phyloP scores from a whole-genome alignment of 371 early-diverging fungal genomes.

The Lichtheimia hyalospora region DNA sequence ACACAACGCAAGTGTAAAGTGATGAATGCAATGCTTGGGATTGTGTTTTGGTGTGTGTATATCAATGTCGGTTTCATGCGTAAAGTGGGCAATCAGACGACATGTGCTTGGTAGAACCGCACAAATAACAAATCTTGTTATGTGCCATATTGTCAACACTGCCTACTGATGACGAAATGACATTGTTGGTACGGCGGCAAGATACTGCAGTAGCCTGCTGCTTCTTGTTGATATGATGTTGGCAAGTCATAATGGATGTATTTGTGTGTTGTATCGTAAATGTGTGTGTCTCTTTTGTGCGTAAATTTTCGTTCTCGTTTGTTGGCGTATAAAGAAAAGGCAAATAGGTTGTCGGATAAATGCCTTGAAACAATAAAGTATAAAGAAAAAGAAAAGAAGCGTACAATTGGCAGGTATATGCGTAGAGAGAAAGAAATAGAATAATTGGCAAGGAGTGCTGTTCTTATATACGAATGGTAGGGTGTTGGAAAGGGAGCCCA shows the following conservation, averaged over 20 bases:
- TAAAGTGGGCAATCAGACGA: constrained; percentile 51
- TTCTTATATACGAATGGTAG: constrained; percentile 9
- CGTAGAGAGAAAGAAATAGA: not conserved
- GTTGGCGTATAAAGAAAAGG: not conserved
- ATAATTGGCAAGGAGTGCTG: not conserved
- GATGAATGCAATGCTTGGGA: not conserved
- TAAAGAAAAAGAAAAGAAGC: not conserved
- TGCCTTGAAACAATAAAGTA: not conserved
- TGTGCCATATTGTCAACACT: not conserved
- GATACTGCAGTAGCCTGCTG: not conserved
- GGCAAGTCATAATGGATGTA: not conserved
- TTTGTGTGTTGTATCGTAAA: not conserved
- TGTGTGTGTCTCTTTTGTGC: constrained; percentile 1
- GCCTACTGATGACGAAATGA: not conserved
- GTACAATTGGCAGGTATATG: not conserved
- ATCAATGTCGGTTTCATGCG: constrained; percentile 23
- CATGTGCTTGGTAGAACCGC: constrained; percentile 45
- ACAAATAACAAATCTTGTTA: constrained; percentile 40
- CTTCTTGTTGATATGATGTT: not conserved
- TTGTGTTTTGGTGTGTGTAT: constrained; percentile 2
- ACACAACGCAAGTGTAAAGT: constrained; percentile 1
- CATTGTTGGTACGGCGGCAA: too few relatives aligned
- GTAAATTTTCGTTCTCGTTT: not conserved
- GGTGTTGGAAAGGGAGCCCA: not conserved
- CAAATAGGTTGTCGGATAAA: not conserved